A percentile compares a stretch with the other conserved stretches of the same genome.
These are phyloP conservation scores for Solanum peruvianum DNA, from an alignment of 257 asterid genomes.

Conservation along the genomic window DNA sequence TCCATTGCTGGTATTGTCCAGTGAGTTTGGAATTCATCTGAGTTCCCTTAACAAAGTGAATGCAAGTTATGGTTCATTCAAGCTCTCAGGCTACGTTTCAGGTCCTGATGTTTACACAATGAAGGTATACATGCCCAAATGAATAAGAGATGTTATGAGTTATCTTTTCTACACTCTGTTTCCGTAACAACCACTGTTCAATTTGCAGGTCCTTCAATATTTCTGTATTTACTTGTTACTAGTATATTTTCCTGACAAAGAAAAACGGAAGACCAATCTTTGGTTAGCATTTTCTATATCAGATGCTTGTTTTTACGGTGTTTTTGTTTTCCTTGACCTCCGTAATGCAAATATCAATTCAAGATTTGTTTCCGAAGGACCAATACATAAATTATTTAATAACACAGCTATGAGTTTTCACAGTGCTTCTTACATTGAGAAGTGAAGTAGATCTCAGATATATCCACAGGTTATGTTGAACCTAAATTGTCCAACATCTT, in stretches of 20 bases:
- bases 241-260: not conserved
- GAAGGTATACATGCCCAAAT: not conserved
- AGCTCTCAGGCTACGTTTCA: not conserved
- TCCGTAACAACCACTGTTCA: conserved; percentile 18
- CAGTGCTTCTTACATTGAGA: conserved; percentile 15
- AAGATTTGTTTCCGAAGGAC: conserved; percentile 36
- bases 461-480: conserved; percentile 58
- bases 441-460: conserved; percentile 36
- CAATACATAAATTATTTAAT: not conserved
- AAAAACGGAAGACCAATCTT: not conserved
- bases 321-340: conserved; percentile 30
- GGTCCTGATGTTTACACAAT: conserved; percentile 9
- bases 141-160: not conserved
- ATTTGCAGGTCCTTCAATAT: conserved; percentile 81
- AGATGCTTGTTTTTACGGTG: conserved; percentile 5
- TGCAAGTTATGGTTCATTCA: conserved; percentile 37
- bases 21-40: conserved; percentile 59
- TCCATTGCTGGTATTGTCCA: conserved; percentile 52
- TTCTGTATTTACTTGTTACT: conserved; percentile 55
- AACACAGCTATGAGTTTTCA: not conserved
- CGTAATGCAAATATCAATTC: conserved; percentile 57
- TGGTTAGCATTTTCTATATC: conserved; percentile 2
- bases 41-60: conserved; percentile 32
- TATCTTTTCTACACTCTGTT: not conserved
- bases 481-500: conserved; percentile 66